Evolutionary conservation across 2,329 filamentous ascomycete species (phyloP), one percentile per base, ranked within the genome.

Genomic region (Blumeriella jaapii): DNA sequence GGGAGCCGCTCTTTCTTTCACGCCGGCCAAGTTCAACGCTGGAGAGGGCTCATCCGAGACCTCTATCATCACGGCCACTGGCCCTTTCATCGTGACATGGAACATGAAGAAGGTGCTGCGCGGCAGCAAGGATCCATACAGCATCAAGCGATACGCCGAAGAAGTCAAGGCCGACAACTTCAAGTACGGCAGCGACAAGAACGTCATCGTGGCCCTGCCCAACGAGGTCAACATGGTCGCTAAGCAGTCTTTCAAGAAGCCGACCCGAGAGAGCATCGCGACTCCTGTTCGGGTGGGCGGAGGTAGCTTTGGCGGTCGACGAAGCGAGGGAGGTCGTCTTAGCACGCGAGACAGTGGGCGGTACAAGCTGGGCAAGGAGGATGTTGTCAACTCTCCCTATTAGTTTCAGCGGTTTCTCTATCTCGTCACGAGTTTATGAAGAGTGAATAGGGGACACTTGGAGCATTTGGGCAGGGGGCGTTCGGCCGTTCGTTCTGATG

Each of bases 191-290:
- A 87, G 80, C 4, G 91, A 98, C 60, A 93, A 94, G 72, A 95
- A 95, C 53, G 85, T 98, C 51, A 94, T 98, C 53, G 89, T 98
- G 22, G 91, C 91, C 1, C 65, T 98, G 45, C 87, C 91, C 2
- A 94, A 98, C 55, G 87, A 96, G 59, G 91, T 98, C 48, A 93
- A 95, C 60, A 96, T 96, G 87, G 84, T 98, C 9, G 81, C 79
- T 29, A 87, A 89, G 60, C 73, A 80, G 50, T 79, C 76, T 38
- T 71, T 98, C 54, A 84, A 84, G 67, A 78, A 78, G 53, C 86
- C 89, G 1, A 96, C 91, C 1, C 68, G 91, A 23, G 86, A 98
- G 65, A 95, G 86, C 58, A 96, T 98, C 57, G 73, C 22, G 59
- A 77, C 49, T 33, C 61, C 59, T 44, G 63, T 61, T 28, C 67